Conservation (phyloP, 1,284 basidiomycete species). For the Amylostereum chailletii region DNA sequence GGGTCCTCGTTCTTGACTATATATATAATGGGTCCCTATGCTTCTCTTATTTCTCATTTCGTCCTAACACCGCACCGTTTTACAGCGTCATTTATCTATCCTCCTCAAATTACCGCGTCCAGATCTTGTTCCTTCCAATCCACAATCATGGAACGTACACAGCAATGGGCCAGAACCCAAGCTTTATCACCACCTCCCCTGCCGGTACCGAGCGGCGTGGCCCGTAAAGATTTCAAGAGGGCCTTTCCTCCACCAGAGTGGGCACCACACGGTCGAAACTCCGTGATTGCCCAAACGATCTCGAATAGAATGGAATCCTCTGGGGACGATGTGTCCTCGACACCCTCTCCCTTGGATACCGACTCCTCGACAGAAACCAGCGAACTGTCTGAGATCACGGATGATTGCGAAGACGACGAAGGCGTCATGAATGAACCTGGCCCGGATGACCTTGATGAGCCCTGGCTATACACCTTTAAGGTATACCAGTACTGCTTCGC, state of each 20-base stretch:
- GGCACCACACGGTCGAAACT: too few relatives aligned
- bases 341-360: background rate
- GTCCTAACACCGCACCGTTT: too few relatives aligned
- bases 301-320: background rate
- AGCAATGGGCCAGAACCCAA: background rate
- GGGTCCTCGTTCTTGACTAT: constrained; percentile 4
- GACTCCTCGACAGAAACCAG: background rate
- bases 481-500: too few relatives aligned
- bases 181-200: too few relatives aligned
- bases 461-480: constrained; percentile 43
- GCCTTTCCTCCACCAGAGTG: too few relatives aligned
- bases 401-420: constrained; percentile 6
- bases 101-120: too few relatives aligned
- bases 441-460: constrained; percentile 41
- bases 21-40: constrained; percentile 2
- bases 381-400: constrained; percentile 1
- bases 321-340: background rate
- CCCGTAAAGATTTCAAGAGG: too few relatives aligned
- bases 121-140: background rate
- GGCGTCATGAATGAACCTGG: constrained; percentile 17
- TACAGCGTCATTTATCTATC: too few relatives aligned
- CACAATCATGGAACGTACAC: constrained; percentile 3
- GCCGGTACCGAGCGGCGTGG: too few relatives aligned
- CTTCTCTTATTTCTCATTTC: constrained; percentile 2
- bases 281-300: too few relatives aligned